Evolutionary conservation across 2,329 filamentous ascomycete species (phyloP).

Genomic region (Cladosporium sp.): DNA sequence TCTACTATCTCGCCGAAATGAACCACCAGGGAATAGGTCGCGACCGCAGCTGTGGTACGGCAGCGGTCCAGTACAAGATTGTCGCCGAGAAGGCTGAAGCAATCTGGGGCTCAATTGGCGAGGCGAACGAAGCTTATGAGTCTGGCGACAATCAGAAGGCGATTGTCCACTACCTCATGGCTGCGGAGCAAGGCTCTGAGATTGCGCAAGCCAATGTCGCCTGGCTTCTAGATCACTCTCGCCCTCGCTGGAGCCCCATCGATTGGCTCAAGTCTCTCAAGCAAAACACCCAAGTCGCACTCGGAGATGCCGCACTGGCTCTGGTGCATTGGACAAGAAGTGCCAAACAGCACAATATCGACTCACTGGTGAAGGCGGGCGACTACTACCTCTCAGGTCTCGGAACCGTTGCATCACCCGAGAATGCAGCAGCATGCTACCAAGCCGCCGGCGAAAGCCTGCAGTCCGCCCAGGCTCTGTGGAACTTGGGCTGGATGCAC

Average conservation of each 20-base stretch:
- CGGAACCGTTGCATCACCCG: conserved; percentile 58
- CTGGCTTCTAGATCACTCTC: conserved; percentile 68
- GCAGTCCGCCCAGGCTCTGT: conserved; percentile 89
- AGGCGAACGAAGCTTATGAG: conserved; percentile 79
- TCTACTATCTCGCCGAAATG: conserved; percentile 89
- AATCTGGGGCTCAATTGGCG: conserved; percentile 73
- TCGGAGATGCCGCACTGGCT: conserved; percentile 58
- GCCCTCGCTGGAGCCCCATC: conserved; percentile 33
- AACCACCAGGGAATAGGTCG: conserved; percentile 73
- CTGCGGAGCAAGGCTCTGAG: conserved; percentile 89
- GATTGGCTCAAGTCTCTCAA: conserved; percentile 54
- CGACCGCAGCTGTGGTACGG: conserved; percentile 71
- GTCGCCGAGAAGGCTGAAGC: conserved; percentile 85
- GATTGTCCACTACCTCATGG: conserved; percentile 76
- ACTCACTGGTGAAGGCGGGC: conserved; percentile 95
- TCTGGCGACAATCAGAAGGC: conserved; percentile 74
- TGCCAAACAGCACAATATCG: conserved; percentile 86
- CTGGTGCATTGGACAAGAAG: conserved; percentile 94
- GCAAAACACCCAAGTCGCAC: conserved; percentile 25
- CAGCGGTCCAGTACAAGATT: conserved; percentile 80
- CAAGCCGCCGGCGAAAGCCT: conserved; percentile 85
- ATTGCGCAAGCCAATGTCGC: conserved; percentile 85
- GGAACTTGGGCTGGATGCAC: conserved; percentile 99
- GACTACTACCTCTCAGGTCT: conserved; percentile 90
- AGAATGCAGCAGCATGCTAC: conserved; percentile 91